Evolutionary conservation across 805 yeast genomes (phyloP).

Genomic region (Candida boleticola): DNA sequence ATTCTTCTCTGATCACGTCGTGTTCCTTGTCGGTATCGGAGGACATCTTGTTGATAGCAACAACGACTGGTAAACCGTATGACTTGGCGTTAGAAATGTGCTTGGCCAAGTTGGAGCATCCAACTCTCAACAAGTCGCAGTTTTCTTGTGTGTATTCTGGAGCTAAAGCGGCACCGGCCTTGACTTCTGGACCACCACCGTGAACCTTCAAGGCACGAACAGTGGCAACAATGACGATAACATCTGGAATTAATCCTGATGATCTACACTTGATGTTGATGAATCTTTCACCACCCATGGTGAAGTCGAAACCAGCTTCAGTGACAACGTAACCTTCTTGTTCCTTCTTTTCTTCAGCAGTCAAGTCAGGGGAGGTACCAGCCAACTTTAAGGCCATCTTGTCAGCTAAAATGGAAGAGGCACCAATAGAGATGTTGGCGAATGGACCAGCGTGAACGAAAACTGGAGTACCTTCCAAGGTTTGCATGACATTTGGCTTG

Average conservation of each 20-base stretch:
- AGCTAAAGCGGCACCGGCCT: slow-evolving; percentile 80
- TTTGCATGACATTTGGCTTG: slow-evolving; percentile 85
- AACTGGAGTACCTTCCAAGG: slow-evolving; percentile 85
- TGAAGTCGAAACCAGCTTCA: slow-evolving; percentile 87
- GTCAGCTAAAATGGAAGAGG: slow-evolving; percentile 80
- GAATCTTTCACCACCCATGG: slow-evolving; percentile 91
- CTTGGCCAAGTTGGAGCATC: slow-evolving; percentile 73
- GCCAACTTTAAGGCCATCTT: slow-evolving; percentile 77
- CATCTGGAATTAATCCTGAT: slow-evolving; percentile 76
- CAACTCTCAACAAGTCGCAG: slow-evolving; percentile 63
- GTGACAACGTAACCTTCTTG: slow-evolving; percentile 77
- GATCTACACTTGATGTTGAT: slow-evolving; percentile 79
- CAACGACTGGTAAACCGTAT: slow-evolving; percentile 77
- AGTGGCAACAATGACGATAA: slow-evolving; percentile 79
- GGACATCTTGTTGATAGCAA: slow-evolving; percentile 77
- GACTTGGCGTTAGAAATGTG: slow-evolving; percentile 70
- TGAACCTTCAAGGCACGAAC: slow-evolving; percentile 82
- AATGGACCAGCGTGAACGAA: slow-evolving; percentile 88
- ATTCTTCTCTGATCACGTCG: slow-evolving; percentile 62
- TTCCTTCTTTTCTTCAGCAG: slow-evolving; percentile 41
- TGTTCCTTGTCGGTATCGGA: slow-evolving; percentile 70
- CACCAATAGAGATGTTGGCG: slow-evolving; percentile 86
- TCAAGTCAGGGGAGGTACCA: slow-evolving; percentile 54
- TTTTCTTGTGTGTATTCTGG: slow-evolving; percentile 70
- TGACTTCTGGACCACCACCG: slow-evolving; percentile 88